These are phyloP conservation scores for Populus tremula DNA, from an alignment of 345 rosid species.

Conservation along the genomic window DNA sequence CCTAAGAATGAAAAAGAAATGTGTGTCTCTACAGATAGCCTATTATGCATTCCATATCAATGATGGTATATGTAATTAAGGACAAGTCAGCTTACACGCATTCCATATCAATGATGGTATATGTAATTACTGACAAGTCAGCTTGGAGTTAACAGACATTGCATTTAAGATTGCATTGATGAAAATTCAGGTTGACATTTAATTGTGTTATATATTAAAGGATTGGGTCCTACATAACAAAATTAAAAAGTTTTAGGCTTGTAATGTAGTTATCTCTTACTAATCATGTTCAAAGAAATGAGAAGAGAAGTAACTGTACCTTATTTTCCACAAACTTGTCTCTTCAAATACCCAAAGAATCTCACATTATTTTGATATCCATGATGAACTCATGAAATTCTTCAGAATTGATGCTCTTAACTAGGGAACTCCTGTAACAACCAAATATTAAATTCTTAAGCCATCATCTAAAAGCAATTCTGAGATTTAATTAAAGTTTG, in stretches of 20 bases:
- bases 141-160: neutral
- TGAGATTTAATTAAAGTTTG: neutral
- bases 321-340: constrained; percentile 13
- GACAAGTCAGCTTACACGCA: neutral
- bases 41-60: neutral
- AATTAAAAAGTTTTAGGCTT: neutral
- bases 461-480: neutral
- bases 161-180: neutral
- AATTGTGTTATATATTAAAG: neutral
- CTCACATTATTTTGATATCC: constrained; percentile 16
- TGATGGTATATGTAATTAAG: neutral
- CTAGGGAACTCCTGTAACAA: constrained; percentile 16
- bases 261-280: neutral
- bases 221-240: neutral
- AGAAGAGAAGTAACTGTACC: constrained; percentile 25
- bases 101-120: neutral
- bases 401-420: constrained; percentile 7
- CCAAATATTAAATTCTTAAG: constrained; percentile 1
- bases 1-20: neutral
- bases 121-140: neutral
- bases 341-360: constrained; percentile 14
- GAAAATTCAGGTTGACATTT: neutral
- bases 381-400: constrained; percentile 1
- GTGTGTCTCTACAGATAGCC: neutral
- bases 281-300: neutral